These are phyloP conservation scores for Fusarium poae DNA, from an alignment of 2,329 filamentous ascomycete genomes.

Conservation along the genomic window DNA sequence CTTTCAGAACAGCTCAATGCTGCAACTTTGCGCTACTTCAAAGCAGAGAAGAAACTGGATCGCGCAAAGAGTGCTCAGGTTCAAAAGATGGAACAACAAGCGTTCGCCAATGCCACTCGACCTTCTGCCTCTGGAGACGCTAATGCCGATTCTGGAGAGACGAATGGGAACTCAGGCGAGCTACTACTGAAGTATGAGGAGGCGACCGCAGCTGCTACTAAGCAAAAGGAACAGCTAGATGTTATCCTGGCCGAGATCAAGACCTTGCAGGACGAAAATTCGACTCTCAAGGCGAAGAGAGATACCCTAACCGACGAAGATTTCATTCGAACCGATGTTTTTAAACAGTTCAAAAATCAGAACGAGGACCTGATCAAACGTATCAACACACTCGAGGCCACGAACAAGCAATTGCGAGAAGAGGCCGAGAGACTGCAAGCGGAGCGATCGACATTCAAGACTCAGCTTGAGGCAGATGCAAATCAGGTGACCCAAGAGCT, in stretches of 20 bases:
- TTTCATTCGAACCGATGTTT: conserved; percentile 90
- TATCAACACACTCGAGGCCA: conserved; percentile 90
- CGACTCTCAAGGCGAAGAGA: conserved; percentile 75
- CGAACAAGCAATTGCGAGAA: conserved; percentile 85
- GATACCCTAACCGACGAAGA: conserved; percentile 89
- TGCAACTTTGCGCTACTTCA: conserved; percentile 91
- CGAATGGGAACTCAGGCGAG: conserved; percentile 71
- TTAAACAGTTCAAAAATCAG: conserved; percentile 90
- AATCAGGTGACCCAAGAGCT: conserved; percentile 79
- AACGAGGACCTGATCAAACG: conserved; percentile 94
- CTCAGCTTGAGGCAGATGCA: conserved; percentile 84
- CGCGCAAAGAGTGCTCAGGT: conserved; percentile 89
- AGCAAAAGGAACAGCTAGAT: conserved; percentile 90
- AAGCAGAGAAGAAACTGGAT: conserved; percentile 95
- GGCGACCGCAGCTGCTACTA: conserved; percentile 78
- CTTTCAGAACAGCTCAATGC: conserved; percentile 88
- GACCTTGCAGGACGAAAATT: conserved; percentile 81
- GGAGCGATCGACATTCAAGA: conserved; percentile 85
- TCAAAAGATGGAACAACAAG: conserved; percentile 91
- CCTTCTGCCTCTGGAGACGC: conserved; percentile 55
- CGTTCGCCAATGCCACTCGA: conserved; percentile 76
- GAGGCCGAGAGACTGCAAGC: conserved; percentile 87
- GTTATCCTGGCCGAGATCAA: conserved; percentile 82
- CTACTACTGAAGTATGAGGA: conserved; percentile 83
- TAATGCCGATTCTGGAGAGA: conserved; percentile 66